Base-by-base conservation (phyloP, 1,139 yeast species). In the Zygosaccharomyces sapae region DNA sequence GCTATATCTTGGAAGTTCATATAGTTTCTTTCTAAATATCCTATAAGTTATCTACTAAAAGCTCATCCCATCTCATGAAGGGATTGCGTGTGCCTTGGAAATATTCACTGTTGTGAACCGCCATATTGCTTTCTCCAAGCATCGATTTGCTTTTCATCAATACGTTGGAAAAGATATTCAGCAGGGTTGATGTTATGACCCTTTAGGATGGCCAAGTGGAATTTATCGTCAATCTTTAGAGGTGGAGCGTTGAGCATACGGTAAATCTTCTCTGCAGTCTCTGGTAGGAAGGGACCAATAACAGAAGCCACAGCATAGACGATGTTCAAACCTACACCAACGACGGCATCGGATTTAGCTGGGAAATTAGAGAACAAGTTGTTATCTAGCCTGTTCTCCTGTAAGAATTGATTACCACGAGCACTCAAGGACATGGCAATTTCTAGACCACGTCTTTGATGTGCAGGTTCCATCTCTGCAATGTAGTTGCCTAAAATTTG, bases 121-220 rank as follows among this genome's bases (percentile, higher is more conserved):
- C 97, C 96, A 64, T 83, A 92, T 68, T 79, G 77, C 47, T 73
- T 70, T 73, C 95, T 85, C 96, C 97, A 89, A 64, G 81, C 85
- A 9, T 81, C 94, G 55, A 90, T 75, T 75, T 86, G 85, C 72
- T 81, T 80, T 61, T 87, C 95, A 57, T 92, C 97, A 58, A 94
- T 92, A 73, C 96, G 82, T 62, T 76, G 77, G 76, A 94, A 92
- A 71, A 92, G 76, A 69, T 92, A 89, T 70, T 86, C 87, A 22
- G 97, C 94, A 67, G 86, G 83, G 54, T 90, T 94, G 57, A 92
- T 85, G 70, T 86, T 81, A 68, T 94, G 98, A 37, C 95, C 96
- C 33, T 80, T 79, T 59, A 75, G 72, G 57, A 92, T 74, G 44
- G 83, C 79, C 49, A 85, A 68, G 51, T 80, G 79, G 63, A 92